Conservation (phyloP, 495 filamentous ascomycete genomes). For the Aspergillus wentii region DNA sequence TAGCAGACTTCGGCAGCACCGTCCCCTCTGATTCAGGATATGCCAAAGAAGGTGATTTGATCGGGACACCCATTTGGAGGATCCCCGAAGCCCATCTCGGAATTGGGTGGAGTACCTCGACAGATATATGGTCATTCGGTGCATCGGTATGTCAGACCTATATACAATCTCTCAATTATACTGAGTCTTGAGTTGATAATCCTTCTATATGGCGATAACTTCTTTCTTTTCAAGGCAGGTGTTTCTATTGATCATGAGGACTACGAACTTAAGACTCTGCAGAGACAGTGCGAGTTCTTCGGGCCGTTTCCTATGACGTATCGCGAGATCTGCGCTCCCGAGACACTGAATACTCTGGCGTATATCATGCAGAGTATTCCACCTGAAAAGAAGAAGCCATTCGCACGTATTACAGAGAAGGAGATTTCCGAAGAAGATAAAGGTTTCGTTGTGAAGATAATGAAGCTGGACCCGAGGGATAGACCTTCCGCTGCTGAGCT, state of each 20-base stretch:
- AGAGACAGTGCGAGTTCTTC: conserved; percentile 29
- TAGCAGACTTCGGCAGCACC: conserved; percentile 31
- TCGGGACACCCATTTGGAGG: conserved; percentile 28
- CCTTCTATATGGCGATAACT: conserved; percentile 26
- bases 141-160: conserved; percentile 11
- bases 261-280: conserved; percentile 33
- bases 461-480: conserved; percentile 17
- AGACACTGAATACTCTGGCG: conserved; percentile 7
- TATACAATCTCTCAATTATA: conserved; percentile 7
- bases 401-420: conserved; percentile 4
- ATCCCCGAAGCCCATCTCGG: conserved; percentile 31
- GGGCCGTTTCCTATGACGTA: conserved; percentile 33
- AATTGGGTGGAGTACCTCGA: conserved; percentile 25
- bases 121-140: conserved; percentile 41
- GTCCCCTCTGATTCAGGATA: conserved; percentile 27
- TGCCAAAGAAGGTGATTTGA: no score
- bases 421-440: conserved; percentile 13
- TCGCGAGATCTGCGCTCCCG: conserved; percentile 14
- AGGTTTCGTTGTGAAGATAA: conserved; percentile 12
- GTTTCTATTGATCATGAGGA: conserved; percentile 25
- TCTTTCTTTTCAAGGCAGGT: conserved; percentile 29
- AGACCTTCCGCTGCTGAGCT: conserved; percentile 14
- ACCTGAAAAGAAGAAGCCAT: conserved; percentile 9
- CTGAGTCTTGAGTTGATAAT: conserved; percentile 23
- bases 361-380: conserved; percentile 11